These are phyloP conservation scores for Talaromyces sp. DNA, from an alignment of 2,329 filamentous ascomycete genomes.

Conservation along the genomic window DNA sequence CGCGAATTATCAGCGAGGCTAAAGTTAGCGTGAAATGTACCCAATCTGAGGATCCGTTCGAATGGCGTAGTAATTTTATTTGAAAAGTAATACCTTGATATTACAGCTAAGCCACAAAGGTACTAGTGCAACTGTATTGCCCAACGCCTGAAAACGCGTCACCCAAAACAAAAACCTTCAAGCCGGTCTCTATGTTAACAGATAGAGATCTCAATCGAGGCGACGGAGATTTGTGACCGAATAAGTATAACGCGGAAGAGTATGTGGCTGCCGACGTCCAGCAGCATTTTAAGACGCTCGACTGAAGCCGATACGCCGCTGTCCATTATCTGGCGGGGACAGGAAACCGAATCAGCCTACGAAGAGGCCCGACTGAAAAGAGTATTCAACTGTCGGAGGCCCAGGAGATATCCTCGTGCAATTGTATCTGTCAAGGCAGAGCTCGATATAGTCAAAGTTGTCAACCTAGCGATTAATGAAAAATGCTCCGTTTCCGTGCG, in stretches of 20 bases:
- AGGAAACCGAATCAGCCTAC: conserved; percentile 23
- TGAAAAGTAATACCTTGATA: background rate
- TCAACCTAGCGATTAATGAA: conserved; percentile 34
- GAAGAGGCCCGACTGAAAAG: conserved; percentile 37
- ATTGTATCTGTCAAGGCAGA: conserved; percentile 37
- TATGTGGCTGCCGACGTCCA: background rate
- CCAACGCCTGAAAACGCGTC: background rate
- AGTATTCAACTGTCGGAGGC: conserved; percentile 45
- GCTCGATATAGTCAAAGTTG: conserved; percentile 34
- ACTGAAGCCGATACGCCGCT: background rate
- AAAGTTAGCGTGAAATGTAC: background rate
- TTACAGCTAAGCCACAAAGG: background rate
- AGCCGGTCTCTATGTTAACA: no score
- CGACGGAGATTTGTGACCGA: no score
- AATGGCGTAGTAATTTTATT: background rate
- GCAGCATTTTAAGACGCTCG: background rate
- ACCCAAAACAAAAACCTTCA: background rate
- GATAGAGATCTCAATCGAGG: background rate
- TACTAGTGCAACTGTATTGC: background rate
- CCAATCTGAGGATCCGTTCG: background rate
- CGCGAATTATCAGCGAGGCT: no score
- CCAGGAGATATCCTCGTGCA: conserved; percentile 37
- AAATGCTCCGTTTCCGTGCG: conserved; percentile 42
- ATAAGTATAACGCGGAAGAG: no score
- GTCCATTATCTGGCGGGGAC: conserved; percentile 21